Evolutionary conservation across 768 basidiomycete species (phyloP), one percentile per base, ranked within the genome.

Genomic region (Pleurotus cornucopiae): DNA sequence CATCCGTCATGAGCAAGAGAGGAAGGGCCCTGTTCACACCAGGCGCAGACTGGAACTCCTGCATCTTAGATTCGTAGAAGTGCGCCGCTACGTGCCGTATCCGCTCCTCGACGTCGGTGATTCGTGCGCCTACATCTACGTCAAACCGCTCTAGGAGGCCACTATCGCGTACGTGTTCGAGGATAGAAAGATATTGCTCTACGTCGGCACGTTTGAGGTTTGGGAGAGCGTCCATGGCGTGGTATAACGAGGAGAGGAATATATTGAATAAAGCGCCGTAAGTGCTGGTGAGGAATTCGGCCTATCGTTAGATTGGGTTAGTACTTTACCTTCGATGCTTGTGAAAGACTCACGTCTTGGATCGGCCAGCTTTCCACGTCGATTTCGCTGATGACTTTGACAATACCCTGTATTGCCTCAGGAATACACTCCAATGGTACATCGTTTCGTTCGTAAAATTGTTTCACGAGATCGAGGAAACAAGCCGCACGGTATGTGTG

Each of bases 341-440:
- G 26, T 46, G 12, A 21, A 46, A 39, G 18, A 82, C 91, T 64
- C 64, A 98, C 93, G 65, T 99, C 96, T 60, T 82, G 80, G 16
- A 72, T 73, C 2, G 89, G 79, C 96, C 97, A 98, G 44, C 82
- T 76, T 16, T 87, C 83, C 1, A 90, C 65, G 6, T 87, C 83
- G 30, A 78, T 80, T 58, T 95, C 92, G 37, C 80, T 75, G 63
- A 85, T 75, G 7, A 86, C 83, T 66, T 88, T 89, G 16, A 77
- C 71, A 16, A 96, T 79, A 56, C 83, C 84, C 45, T 84, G 80
- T 46, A 97, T 70, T 9, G 91, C 96, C 69, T 98, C 97, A 0
- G 89, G 89, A 52, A 98, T 84, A 69, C 97, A 98, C 64, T 96
- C 96, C 65, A 96, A 74, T 1, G 97, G 97, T 4, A 98, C 91